Evolutionary conservation across 1,139 yeast species (phyloP).

Genomic region (Diutina pseudorugosa): DNA sequence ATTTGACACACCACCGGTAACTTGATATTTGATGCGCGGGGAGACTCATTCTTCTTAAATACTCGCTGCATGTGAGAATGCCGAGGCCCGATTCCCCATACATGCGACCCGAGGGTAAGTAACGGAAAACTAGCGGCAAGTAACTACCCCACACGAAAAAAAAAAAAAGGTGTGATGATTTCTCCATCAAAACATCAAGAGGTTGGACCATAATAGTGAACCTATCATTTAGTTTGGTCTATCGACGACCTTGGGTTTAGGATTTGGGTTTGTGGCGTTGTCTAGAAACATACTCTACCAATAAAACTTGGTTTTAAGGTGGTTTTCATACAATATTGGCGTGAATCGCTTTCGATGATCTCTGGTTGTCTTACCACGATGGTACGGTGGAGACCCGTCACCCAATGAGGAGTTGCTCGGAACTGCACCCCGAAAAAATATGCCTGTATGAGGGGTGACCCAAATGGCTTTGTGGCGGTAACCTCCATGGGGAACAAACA

Average conservation of each 20-base stretch:
- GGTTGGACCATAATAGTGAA: too few relatives aligned
- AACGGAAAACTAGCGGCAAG: not conserved
- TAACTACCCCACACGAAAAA: not conserved
- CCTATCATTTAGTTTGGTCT: too few relatives aligned
- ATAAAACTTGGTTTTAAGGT: not conserved
- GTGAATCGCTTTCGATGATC: not conserved
- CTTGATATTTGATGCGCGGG: not conserved
- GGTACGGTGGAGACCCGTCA: not conserved
- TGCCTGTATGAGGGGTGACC: not conserved
- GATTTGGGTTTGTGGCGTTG: too few relatives aligned
- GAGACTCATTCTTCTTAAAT: not conserved
- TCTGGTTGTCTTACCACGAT: not conserved
- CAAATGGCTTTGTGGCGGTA: not conserved
- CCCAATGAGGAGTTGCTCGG: not conserved
- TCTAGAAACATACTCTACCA: too few relatives aligned
- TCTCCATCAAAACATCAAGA: not conserved
- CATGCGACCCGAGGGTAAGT: not conserved
- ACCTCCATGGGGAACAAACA: not conserved
- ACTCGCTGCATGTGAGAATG: not conserved
- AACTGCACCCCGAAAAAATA: not conserved
- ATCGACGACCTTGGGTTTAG: too few relatives aligned
- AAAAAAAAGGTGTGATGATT: not conserved
- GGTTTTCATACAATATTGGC: not conserved
- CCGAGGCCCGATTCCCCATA: not conserved
- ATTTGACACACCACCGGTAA: not conserved